Conservation (phyloP, 2,329 filamentous ascomycete species). For the Clathrospora elynae region DNA sequence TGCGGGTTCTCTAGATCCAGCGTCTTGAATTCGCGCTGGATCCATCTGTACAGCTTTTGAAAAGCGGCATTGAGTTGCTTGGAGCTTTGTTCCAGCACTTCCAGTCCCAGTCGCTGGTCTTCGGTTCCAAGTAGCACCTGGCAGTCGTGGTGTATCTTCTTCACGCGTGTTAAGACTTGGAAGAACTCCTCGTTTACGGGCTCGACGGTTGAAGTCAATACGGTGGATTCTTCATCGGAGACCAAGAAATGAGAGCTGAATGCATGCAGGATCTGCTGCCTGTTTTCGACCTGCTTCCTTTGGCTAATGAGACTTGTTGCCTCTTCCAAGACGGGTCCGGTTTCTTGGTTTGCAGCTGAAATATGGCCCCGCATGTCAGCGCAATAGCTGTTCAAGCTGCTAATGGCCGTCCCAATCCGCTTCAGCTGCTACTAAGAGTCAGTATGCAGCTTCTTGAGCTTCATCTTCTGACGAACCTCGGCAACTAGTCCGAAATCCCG, state of each 20-base stretch:
- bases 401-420: constrained; percentile 79
- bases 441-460: constrained; percentile 21
- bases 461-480: constrained; percentile 53
- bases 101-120: constrained; percentile 82
- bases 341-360: constrained; percentile 73
- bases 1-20: constrained; percentile 93
- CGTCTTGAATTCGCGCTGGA: constrained; percentile 89
- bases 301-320: constrained; percentile 74
- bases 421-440: constrained; percentile 71
- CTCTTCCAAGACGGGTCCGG: constrained; percentile 75
- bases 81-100: constrained; percentile 89
- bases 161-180: constrained; percentile 73
- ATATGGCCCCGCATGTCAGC: constrained; percentile 80
- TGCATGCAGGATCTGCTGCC: constrained; percentile 75
- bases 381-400: constrained; percentile 78
- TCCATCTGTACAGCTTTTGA: constrained; percentile 95
- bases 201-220: constrained; percentile 76
- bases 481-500: constrained; percentile 87
- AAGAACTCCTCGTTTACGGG: constrained; percentile 89
- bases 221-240: constrained; percentile 76
- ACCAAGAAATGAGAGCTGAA: constrained; percentile 85
- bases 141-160: constrained; percentile 86
- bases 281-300: constrained; percentile 74
- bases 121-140: constrained; percentile 88
- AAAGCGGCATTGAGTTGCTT: constrained; percentile 86